Conservation (phyloP, 23 red algal species). For the Pyropia haitanensis region DNA sequence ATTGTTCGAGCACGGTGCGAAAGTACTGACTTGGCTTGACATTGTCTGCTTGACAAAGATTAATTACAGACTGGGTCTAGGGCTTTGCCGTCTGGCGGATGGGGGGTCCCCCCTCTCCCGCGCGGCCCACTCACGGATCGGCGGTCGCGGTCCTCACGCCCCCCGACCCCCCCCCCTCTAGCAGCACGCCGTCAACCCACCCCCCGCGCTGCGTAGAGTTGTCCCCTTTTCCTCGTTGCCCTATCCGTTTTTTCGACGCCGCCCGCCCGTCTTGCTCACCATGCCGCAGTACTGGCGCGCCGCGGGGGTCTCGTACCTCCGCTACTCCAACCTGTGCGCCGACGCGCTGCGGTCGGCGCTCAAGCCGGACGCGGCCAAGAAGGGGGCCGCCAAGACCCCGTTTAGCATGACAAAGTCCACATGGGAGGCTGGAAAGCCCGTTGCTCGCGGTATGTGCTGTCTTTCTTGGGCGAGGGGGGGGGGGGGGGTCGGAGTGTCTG, state of each 20-base stretch:
- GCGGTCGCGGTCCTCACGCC: no score
- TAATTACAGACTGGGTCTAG: no score
- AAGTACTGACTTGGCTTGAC: no score
- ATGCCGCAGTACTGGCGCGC: slow-evolving; percentile 95
- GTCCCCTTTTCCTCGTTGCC: not conserved
- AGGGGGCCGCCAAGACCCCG: slow-evolving; percentile 47
- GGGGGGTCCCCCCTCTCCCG: no score
- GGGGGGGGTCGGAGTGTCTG: no score
- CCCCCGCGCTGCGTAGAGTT: not conserved
- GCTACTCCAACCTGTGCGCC: slow-evolving; percentile 87
- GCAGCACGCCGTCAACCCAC: no score
- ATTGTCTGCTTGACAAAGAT: no score
- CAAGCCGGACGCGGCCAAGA: slow-evolving; percentile 48
- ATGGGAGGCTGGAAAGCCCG: slow-evolving; percentile 69
- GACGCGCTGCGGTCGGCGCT: slow-evolving; percentile 76
- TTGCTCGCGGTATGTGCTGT: slow-evolving; percentile 41
- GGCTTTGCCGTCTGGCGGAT: no score
- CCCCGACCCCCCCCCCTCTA: no score
- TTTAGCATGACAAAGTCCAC: slow-evolving; percentile 66
- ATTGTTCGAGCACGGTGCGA: no score
- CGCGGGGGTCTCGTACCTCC: slow-evolving; percentile 76
- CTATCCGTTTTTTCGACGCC: not conserved
- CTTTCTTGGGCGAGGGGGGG: not conserved
- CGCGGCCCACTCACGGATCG: no score
- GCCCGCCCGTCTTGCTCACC: not conserved